phyloP scores from a whole-genome alignment of 2,329 filamentous ascomycete species.

The Raffaelea albimanens region DNA sequence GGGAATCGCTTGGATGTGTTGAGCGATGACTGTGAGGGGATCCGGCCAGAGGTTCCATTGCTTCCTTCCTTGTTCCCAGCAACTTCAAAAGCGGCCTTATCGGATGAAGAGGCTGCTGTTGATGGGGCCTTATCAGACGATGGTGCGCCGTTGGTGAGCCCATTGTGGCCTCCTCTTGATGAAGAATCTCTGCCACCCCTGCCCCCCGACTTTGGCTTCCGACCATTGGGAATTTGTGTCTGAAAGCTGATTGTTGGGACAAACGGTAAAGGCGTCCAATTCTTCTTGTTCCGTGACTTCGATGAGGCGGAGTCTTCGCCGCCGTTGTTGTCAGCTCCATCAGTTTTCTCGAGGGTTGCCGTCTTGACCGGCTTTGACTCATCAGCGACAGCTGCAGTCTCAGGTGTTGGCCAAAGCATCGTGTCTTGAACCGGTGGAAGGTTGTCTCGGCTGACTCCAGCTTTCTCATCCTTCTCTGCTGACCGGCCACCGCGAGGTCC shows the following conservation, averaged over 20 bases:
- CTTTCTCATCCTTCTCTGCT: conserved; percentile 32
- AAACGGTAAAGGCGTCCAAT: conserved; percentile 77
- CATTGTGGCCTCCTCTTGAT: conserved; percentile 17
- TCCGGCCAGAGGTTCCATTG: conserved; percentile 22
- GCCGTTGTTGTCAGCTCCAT: conserved; percentile 54
- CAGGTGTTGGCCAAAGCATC: conserved; percentile 81
- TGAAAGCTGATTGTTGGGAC: conserved; percentile 80
- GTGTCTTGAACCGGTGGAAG: conserved; percentile 66
- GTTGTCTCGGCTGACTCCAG: conserved; percentile 17
- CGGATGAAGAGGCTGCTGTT: conserved; percentile 14
- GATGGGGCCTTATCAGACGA: conserved; percentile 15
- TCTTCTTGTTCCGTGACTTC: conserved; percentile 59
- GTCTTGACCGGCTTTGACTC: conserved; percentile 76
- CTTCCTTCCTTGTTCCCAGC: conserved; percentile 25
- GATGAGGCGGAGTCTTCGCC: conserved; percentile 41
- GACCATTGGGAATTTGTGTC: conserved; percentile 58
- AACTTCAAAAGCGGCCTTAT: conserved; percentile 26
- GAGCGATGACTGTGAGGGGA: conserved; percentile 23
- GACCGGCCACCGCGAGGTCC: conserved; percentile 35
- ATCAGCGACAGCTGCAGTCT: conserved; percentile 56
- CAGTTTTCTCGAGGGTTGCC: conserved; percentile 43
- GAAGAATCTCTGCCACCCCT: conserved; percentile 30
- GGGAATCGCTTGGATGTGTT: conserved; percentile 33
- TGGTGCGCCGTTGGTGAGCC: conserved; percentile 11
- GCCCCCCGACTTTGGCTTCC: conserved; percentile 41